phyloP scores from a whole-genome alignment of 352 stramenopile species.

The Pythium phragmitis region DNA sequence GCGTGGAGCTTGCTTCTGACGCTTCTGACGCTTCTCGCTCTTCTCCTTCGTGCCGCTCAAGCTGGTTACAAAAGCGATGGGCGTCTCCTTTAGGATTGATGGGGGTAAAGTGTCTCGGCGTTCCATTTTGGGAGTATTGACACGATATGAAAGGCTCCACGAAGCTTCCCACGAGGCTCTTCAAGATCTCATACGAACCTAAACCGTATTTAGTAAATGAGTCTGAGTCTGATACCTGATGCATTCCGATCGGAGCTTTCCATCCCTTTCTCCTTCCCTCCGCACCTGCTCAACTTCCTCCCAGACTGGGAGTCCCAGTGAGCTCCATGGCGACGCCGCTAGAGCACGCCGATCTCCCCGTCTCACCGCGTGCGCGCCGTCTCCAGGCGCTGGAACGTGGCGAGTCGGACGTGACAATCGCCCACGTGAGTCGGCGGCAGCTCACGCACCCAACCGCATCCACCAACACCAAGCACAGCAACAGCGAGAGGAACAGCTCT shows the following conservation, averaged over 20 bases:
- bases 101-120: not conserved
- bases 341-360: conserved; percentile 1
- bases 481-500: not conserved
- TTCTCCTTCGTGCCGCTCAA: not conserved
- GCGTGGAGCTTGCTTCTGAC: too few species aligned
- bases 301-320: not conserved
- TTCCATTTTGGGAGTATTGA: not conserved
- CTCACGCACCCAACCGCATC: not conserved
- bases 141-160: too few species aligned
- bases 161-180: not conserved
- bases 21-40: too few species aligned
- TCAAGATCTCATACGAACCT: conserved; percentile 4
- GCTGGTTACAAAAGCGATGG: not conserved
- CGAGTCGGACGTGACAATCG: not conserved
- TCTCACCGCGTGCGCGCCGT: conserved; percentile 4
- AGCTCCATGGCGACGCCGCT: not conserved
- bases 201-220: not conserved
- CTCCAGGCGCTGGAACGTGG: conserved; percentile 5
- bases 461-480: not conserved
- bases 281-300: not conserved
- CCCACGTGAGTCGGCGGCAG: not conserved
- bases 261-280: not conserved
- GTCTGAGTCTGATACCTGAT: conserved; percentile 6
- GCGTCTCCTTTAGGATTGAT: not conserved
- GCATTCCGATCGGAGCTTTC: not conserved